Percentiles rank a stretch among this genome's conserved stretches.
These are phyloP conservation scores for Hygrophila difformis DNA, from an alignment of 257 asterid species.

Conservation along the genomic window DNA sequence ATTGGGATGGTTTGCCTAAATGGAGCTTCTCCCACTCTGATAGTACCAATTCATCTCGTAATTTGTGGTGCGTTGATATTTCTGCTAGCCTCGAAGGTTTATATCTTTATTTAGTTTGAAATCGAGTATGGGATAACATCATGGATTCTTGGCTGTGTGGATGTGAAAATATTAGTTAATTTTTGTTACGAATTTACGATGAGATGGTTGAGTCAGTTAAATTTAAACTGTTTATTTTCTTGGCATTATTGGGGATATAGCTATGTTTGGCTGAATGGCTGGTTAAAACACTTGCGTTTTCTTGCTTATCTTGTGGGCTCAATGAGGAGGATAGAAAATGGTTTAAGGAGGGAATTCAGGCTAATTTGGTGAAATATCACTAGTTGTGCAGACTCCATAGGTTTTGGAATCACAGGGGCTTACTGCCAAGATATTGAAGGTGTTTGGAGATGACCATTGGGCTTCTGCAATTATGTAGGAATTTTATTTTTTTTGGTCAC, in stretches of 20 bases:
- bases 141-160: background rate
- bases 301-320: constrained; percentile 1
- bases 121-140: no score
- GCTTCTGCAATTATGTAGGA: background rate
- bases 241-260: no score
- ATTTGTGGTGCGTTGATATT: constrained; percentile 21
- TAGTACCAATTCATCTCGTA: constrained; percentile 53
- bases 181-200: no score
- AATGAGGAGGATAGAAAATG: constrained; percentile 84
- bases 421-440: constrained; percentile 77
- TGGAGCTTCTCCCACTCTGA: constrained; percentile 92
- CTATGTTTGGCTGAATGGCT: no score
- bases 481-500: background rate
- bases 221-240: no score
- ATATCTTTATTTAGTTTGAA: no score
- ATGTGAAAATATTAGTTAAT: no score
- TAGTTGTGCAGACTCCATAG: constrained; percentile 75
- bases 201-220: no score
- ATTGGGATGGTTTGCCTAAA: constrained; percentile 89
- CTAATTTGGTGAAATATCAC: constrained; percentile 72
- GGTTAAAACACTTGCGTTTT: background rate
- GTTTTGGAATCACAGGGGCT: constrained; percentile 79
- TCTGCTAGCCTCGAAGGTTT: no score
- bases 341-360: constrained; percentile 94
- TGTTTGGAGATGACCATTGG: constrained; percentile 5